Percentiles rank a stretch among this genome's conserved stretches.
Evolutionary conservation across 768 basidiomycete genomes (phyloP).

Genomic region (Chlorophyllum brunneum): DNA sequence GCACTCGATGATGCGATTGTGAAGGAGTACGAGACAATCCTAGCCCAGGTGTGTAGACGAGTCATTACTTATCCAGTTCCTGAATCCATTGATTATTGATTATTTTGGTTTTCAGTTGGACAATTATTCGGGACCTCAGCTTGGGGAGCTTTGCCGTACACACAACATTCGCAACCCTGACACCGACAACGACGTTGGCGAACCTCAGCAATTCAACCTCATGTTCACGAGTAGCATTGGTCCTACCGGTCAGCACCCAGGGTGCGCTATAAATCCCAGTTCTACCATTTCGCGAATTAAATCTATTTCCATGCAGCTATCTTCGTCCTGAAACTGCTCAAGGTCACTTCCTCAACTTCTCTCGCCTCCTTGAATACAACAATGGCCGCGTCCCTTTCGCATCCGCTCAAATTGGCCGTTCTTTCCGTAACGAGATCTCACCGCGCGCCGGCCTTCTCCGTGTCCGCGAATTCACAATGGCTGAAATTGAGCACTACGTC

Average conservation of each 20-base stretch:
- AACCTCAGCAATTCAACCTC: constrained; percentile 95
- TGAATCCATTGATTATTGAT: too few relatives aligned
- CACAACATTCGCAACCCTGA: constrained; percentile 85
- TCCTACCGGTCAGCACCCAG: constrained; percentile 94
- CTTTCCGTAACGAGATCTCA: constrained; percentile 98
- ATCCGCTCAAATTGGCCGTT: constrained; percentile 92
- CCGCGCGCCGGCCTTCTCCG: constrained; percentile 94
- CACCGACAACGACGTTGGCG: constrained; percentile 87
- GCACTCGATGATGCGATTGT: constrained; percentile 72
- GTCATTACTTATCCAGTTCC: constrained; percentile 1
- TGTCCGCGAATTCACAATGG: constrained; percentile 99
- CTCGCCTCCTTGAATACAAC: constrained; percentile 95
- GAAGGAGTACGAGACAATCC: constrained; percentile 71
- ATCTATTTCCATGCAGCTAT: constrained; percentile 47
- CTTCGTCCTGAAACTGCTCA: constrained; percentile 98
- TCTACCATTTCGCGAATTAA: constrained; percentile 7
- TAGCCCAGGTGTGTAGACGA: constrained; percentile 78
- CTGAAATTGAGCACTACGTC: constrained; percentile 98
- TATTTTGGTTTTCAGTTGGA: constrained; percentile 57
- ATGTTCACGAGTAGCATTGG: constrained; percentile 99
- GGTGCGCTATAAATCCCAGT: constrained; percentile 42
- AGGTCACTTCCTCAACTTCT: constrained; percentile 98
- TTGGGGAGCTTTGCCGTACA: constrained; percentile 82
- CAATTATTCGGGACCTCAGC: constrained; percentile 86
- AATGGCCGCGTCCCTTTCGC: constrained; percentile 96